Evolutionary conservation across 208 protist genomes (phyloP), one percentile per base, ranked within the genome.

Genomic region (Blastocrithidia nonstop): DNA sequence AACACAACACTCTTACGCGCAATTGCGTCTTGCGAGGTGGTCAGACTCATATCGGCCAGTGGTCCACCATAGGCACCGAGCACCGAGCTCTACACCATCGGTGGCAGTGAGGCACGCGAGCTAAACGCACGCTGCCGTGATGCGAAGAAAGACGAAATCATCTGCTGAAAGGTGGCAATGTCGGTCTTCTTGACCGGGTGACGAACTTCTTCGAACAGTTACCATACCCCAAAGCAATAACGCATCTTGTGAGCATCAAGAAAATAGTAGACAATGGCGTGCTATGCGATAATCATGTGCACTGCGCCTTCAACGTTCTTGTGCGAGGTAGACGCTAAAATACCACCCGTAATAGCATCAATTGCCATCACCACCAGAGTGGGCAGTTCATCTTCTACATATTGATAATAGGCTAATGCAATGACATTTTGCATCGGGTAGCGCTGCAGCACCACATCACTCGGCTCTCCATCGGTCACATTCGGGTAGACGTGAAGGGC

Each of bases 221-320:
- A 78, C 77, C 73, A 89, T 26, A 94, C 82, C 7, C 79, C 73
- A 23, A 91, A 60, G 45, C 57, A 69, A 64, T 94, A 80, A 26
- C 80, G 78, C 69, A 85, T 74, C 46, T 72, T 75, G 22, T 60
- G 62, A 20, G 77, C 76, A 51, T 94, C 80, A 20, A 91, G 53
- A 54, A 77, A 94, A 71, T 90, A 62, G 60, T 86, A 90, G 31
- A 91, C 28, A 26, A 90, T 64, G 22, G 57, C 37, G 66, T 94
- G 64, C 58, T 94, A 81, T 4, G 87, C 77, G 8, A 90, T 47
- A 15, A 91, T 56, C 58, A 91, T 71, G 29, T 77, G 67, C 38
- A 91, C 79, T 2, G 48, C 42, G 6, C 76, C 82, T 44, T 80
- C 74, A 3, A 88, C 86, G 46, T 84, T 81, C 17, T 56, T 44